Base-by-base conservation (phyloP, 345 rosid species). In the Melastoma malabathricum region DNA sequence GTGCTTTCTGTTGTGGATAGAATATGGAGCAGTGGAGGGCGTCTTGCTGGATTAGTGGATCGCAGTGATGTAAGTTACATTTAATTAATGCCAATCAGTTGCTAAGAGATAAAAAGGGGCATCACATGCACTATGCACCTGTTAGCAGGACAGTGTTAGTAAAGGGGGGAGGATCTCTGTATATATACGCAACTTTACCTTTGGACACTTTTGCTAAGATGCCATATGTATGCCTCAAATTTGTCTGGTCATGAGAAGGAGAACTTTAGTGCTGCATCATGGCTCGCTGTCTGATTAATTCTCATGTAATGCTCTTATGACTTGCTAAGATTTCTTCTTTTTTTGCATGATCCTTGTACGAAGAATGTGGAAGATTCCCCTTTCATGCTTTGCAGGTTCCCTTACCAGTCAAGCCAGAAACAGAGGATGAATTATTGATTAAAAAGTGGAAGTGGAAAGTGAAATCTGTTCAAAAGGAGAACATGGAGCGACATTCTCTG, bases 11-110 rank as follows among this genome's bases (percentile, higher is more conserved):
- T 88, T 62, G 72, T 88, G 41, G 99, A 93, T 57, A 78, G 92
- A 80, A 73, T 93, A 50, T 93, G 99, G 99, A 79, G 86, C 59
- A 76, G 63, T 63, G 99, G 99, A 64, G 99, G 94, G 60, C 46
- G 63, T 61, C 68, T 83, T 58, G 90, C 83, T 60, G 95, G 77
- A 64, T 73, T 93, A 61, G 85, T 93, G 64, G 83, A 85, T 54
- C 78, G 81, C 60, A 83, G 78, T 66, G 95, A 93, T 70, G 99
- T 93, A 69, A 56, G 95, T 68, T 51, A 50, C 15, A 9, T 53
- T 18, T 6, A 23, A 19, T 23, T 47, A 10, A 3, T 15, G 44
- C 16, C 23, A 43, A 46, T 27, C 25, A 54, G 47, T 27, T 44
- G 56, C 45, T 54, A 46, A 12, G 55, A 19, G 41, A 34, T 34